These are phyloP conservation scores for Phytophthora sojae DNA, from an alignment of 352 stramenopile species.

Conservation along the genomic window DNA sequence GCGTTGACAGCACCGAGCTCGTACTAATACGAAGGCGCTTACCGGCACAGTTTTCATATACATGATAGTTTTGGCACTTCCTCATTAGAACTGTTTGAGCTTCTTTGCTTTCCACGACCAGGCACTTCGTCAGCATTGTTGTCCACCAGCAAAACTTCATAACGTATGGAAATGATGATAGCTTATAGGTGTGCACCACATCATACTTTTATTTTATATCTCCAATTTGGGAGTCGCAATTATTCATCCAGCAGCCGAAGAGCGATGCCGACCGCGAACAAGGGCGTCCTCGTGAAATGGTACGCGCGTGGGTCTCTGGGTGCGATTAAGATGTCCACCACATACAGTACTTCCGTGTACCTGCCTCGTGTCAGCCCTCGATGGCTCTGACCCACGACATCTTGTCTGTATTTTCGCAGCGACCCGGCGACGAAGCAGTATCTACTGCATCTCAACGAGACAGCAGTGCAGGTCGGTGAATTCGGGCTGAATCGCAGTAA, in stretches of 20 bases:
- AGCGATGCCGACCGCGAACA: conserved; percentile 86
- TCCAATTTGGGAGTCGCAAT: neutral
- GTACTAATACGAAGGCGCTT: too few species aligned
- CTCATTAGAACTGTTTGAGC: too few species aligned
- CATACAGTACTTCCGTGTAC: neutral
- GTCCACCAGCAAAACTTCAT: too few species aligned
- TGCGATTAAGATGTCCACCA: too few species aligned
- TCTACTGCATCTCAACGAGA: conserved; percentile 84
- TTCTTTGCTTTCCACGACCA: too few species aligned
- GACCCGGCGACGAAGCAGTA: conserved; percentile 90
- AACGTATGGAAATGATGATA: too few species aligned
- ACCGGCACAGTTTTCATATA: too few species aligned
- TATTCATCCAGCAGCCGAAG: neutral
- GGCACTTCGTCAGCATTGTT: too few species aligned
- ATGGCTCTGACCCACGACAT: conserved; percentile 5
- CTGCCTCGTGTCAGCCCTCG: neutral
- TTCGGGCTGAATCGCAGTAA: neutral
- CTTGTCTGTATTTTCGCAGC: conserved; percentile 39
- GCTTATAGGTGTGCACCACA: neutral
- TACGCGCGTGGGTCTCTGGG: conserved; percentile 15
- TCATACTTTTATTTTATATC: neutral
- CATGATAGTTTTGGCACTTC: too few species aligned
- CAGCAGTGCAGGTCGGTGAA: conserved; percentile 70
- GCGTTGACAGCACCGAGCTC: too few species aligned
- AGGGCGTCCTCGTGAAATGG: conserved; percentile 88